Base-by-base conservation (phyloP, 345 rosid genomes). In the Litchi chinensis region DNA sequence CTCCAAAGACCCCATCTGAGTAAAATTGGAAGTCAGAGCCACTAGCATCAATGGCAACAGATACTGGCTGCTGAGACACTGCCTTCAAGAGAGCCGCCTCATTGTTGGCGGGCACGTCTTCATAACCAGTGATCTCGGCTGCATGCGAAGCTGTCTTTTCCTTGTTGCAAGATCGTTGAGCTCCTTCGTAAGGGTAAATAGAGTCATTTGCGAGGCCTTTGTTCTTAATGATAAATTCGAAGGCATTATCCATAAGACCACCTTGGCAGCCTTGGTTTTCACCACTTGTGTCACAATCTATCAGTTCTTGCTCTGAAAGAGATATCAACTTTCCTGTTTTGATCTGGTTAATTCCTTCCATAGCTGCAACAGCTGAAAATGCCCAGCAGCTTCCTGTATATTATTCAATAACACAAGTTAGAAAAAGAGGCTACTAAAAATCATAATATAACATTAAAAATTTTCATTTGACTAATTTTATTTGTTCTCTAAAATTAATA, bases 181-280 rank as follows among this genome's bases (percentile, higher is more conserved):
- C 11, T 39, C 57, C 79, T 19, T 28, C 26, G 64, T 84, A 81
- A 5, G 84, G 84, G 46, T 81, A 84, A 9, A 81, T 81, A 1
- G 77, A 19, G 39, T 84, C 87, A 8, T 81, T 74, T 26, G 78
- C 3, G 7, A 82, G 37, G 10, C 85, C 87, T 15, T 65, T 39
- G 79, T 85, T 79, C 1, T 40, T 21, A 0, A 77, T 82, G 0
- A 85, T 79, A 76, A 82, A 85, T 41, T 79, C 39, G 72, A 79
- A 85, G 9, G 81, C 85, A 28, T 82, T 60, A 60, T 85, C 87
- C 83, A 79, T 24, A 6, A 73, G 71, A 37, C 85, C 85, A 3
- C 87, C 87, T 2, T 70, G 10, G 62, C 87, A 85, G 56, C 85
- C 87, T 65, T 65, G 74, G 21, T 74, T 73, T 37, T 73, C 73